Conservation (phyloP, 352 stramenopile genomes). For the Phytophthora macrochlamydospora region DNA sequence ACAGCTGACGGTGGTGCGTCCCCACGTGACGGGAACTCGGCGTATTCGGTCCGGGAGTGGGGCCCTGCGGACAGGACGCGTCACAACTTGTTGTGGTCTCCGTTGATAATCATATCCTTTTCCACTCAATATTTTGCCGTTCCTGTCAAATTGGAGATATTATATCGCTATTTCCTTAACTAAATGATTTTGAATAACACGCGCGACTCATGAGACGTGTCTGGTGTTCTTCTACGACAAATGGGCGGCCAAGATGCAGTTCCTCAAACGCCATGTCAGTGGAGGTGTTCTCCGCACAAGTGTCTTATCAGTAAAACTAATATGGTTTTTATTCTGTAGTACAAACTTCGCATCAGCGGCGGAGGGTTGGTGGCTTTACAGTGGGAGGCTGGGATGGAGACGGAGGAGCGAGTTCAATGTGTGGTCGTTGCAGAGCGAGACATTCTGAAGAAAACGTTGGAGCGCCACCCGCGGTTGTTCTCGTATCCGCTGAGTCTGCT, state of each 20-base stretch:
- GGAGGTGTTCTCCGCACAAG: neutral
- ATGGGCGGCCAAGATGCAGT: constrained; percentile 64
- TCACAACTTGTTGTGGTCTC: constrained; percentile 54
- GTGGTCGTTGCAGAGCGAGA: constrained; percentile 60
- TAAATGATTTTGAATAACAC: constrained; percentile 19
- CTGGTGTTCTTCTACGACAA: constrained; percentile 80
- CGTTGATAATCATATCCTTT: constrained; percentile 62
- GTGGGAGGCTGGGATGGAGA: constrained; percentile 69
- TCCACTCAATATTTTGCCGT: neutral
- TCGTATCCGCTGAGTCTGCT: constrained; percentile 38
- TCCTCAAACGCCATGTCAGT: constrained; percentile 68
- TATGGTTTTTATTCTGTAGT: constrained; percentile 37
- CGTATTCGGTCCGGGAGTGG: constrained; percentile 58
- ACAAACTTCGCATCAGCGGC: constrained; percentile 63
- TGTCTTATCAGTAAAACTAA: neutral
- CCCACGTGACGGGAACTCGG: constrained; percentile 11
- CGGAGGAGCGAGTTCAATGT: constrained; percentile 62
- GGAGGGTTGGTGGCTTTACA: constrained; percentile 53
- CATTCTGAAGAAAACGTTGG: constrained; percentile 55
- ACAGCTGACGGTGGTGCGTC: neutral
- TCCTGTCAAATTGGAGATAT: neutral
- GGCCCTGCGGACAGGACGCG: constrained; percentile 63
- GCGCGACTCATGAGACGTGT: constrained; percentile 50
- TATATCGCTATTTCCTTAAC: constrained; percentile 34
- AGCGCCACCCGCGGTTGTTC: constrained; percentile 39